phyloP scores from a whole-genome alignment of 148 eudicot genomes.

The Cornus kousa region DNA sequence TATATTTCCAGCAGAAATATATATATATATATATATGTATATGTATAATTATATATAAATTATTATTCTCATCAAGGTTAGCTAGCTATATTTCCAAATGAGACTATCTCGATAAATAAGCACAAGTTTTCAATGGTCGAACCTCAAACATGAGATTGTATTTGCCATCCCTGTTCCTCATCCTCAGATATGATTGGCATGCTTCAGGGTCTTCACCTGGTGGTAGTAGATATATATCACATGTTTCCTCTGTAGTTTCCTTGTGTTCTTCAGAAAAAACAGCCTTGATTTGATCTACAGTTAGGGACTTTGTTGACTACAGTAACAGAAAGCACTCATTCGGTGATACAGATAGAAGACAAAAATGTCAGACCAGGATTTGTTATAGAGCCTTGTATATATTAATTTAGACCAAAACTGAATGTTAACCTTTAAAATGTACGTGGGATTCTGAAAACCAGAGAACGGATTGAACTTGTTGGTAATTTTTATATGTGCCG shows the following conservation, averaged over 20 bases:
- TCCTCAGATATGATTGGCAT: constrained; percentile 94
- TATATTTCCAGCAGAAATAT: too few species aligned
- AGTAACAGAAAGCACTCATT: constrained; percentile 40
- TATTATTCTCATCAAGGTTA: background rate
- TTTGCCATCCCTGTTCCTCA: constrained; percentile 97
- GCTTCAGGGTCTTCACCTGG: constrained; percentile 99
- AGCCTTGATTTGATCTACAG: constrained; percentile 72
- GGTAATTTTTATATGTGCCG: constrained; percentile 86
- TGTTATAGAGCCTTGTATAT: background rate
- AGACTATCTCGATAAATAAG: background rate
- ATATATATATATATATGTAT: too few species aligned
- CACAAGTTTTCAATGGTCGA: constrained; percentile 13
- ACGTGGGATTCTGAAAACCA: constrained; percentile 94
- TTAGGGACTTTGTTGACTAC: constrained; percentile 71
- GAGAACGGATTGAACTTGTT: constrained; percentile 91
- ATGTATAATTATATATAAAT: too few species aligned
- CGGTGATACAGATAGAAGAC: constrained; percentile 30
- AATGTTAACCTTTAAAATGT: constrained; percentile 73
- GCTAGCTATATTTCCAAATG: background rate
- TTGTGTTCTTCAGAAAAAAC: constrained; percentile 56
- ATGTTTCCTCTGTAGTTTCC: constrained; percentile 84
- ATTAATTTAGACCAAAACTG: constrained; percentile 2
- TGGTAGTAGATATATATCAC: constrained; percentile 93
- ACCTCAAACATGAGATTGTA: constrained; percentile 99
- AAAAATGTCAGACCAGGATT: constrained; percentile 21